Base-by-base conservation (phyloP, 2,329 filamentous ascomycete species). In the Exophiala sp. region DNA sequence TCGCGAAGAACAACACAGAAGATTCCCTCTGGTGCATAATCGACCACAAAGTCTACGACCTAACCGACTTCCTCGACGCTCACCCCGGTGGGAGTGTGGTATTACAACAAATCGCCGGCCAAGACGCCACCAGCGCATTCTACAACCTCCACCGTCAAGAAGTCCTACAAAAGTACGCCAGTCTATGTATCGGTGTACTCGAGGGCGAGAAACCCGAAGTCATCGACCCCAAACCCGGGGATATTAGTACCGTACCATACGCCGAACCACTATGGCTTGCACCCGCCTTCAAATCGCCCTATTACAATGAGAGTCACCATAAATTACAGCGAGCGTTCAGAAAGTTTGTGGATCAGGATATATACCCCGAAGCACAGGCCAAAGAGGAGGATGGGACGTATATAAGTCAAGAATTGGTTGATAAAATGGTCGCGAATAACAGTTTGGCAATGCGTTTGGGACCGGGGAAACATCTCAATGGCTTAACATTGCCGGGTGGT, bases 111-210 rank as follows among this genome's bases (percentile, higher is more conserved):
- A 63, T 70, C 39, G 74, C 71, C 33, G 74, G 74, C 20, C 65
- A 64, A 39, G 73, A 76, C 55, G 73, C 71, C 1, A 75, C 73
- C 1, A 65, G 59, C 12, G 72, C 66, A 6, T 76, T 72, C 58
- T 95, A 95, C 81, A 95, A 95, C 76, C 84, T 96, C 49, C 91
- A 96, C 74, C 80, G 90, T 21, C 89, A 95, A 63, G 90, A 95
- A 72, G 88, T 95, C n/a, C 80, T 95, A 9, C 76, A 84, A 57
- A 91, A 91, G 70, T 95, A 95, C 77, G 74, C 79, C 43, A 78
- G 82, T 64, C 80, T 95, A 14, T 86, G 82, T 71, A 80, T 95
- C 63, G 90, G 90, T 65, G 88, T 83, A 11, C 70, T 95, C 66
- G 75, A 83, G 62, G 87, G 83, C 71, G 89, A 95, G 75, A 85